phyloP scores from a whole-genome alignment of 371 early-diverging fungal genomes.

The Mortierella sp. region DNA sequence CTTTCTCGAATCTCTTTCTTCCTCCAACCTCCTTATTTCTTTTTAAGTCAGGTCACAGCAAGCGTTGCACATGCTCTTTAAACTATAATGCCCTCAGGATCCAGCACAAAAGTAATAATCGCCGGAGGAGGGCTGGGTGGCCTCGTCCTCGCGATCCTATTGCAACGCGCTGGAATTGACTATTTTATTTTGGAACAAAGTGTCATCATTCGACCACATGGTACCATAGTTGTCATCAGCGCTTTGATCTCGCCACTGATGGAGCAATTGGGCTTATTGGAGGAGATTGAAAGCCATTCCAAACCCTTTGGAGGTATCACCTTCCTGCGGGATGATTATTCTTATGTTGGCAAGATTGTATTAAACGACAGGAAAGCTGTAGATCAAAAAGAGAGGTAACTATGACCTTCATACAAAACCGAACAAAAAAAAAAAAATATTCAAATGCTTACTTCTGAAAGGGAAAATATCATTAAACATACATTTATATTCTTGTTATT shows the following conservation, averaged over 20 bases:
- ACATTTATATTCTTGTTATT: no score
- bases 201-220: conserved; percentile 30
- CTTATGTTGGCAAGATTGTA: conserved; percentile 5
- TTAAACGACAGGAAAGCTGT: conserved; percentile 6
- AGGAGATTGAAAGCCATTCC: conserved; percentile 16
- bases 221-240: conserved; percentile 22
- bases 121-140: conserved; percentile 30
- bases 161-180: conserved; percentile 25
- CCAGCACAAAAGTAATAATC: conserved; percentile 23
- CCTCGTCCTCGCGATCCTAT: conserved; percentile 22
- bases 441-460: no score
- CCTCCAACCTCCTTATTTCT: no score
- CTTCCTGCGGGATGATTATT: conserved; percentile 20
- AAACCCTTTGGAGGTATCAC: conserved; percentile 21
- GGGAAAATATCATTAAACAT: no score
- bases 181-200: conserved; percentile 23
- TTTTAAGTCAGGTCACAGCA: no score
- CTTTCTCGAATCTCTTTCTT: no score
- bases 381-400: conserved; percentile 22
- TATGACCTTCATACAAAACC: no score
- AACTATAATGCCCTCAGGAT: neutral
- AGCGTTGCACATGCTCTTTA: no score
- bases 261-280: conserved; percentile 28
- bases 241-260: conserved; percentile 21
- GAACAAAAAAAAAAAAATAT: no score